These are phyloP conservation scores for Yamadazyma phyllophila DNA, from an alignment of 805 yeast genomes.

Conservation along the genomic window DNA sequence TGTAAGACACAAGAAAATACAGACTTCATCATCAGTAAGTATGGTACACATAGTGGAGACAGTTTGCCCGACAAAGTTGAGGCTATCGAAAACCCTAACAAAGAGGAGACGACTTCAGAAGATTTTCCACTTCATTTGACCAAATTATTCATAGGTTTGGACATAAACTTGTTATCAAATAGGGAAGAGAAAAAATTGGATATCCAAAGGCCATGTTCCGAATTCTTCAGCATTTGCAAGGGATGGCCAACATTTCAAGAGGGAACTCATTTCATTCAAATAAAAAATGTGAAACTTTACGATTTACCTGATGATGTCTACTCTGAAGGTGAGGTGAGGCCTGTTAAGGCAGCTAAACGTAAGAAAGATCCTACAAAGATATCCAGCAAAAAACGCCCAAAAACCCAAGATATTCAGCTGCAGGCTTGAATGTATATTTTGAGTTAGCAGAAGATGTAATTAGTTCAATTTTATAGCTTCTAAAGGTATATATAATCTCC, in stretches of 20 bases:
- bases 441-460: too few relatives aligned
- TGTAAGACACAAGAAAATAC: too few relatives aligned
- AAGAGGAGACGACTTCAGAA: too few relatives aligned
- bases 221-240: conserved; percentile 78
- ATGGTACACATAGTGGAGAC: too few relatives aligned
- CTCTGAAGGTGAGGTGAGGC: conserved; percentile 69
- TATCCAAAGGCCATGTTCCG: conserved; percentile 86
- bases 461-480: conserved; percentile 9
- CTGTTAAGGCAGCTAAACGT: too few relatives aligned
- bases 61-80: too few relatives aligned
- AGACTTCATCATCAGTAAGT: too few relatives aligned
- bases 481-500: conserved; percentile 29
- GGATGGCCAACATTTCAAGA: conserved; percentile 68
- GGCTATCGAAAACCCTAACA: too few relatives aligned
- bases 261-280: conserved; percentile 55
- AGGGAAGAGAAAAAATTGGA: conserved; percentile 50
- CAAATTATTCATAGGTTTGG: conserved; percentile 78
- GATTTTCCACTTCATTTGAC: conserved; percentile 75
- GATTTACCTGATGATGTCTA: conserved; percentile 87
- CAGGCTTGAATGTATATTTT: too few relatives aligned
- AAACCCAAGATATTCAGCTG: too few relatives aligned
- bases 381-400: too few relatives aligned
- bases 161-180: conserved; percentile 42
- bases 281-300: conserved; percentile 62
- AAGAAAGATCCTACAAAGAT: too few relatives aligned